Conservation (phyloP, 2,329 filamentous ascomycete genomes). For the Arthrobotrys iridis region DNA sequence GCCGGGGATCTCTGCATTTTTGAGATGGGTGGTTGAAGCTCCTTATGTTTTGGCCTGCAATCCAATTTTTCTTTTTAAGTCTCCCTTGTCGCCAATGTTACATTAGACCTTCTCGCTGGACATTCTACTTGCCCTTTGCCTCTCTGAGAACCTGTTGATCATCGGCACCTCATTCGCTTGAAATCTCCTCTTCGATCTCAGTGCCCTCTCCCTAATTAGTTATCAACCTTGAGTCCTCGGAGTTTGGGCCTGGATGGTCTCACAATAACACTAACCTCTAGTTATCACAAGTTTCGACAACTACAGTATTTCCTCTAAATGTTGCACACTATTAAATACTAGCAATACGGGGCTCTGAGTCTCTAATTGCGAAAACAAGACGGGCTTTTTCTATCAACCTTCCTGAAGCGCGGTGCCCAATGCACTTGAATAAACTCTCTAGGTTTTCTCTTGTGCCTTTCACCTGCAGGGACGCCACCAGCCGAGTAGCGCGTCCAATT, state of each 20-base stretch:
- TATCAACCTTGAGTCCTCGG: too few species aligned
- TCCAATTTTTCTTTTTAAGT: slow-evolving; percentile 42
- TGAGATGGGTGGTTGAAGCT: slow-evolving; percentile 29
- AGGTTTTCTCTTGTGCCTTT: slow-evolving; percentile 13
- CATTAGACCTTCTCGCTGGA: slow-evolving; percentile 44
- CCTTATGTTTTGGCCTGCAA: slow-evolving; percentile 39
- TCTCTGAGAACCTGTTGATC: slow-evolving; percentile 22
- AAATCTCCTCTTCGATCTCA: slow-evolving; percentile 11
- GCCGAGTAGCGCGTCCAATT: slow-evolving; percentile 41
- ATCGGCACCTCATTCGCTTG: slow-evolving; percentile 16
- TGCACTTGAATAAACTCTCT: slow-evolving; percentile 19
- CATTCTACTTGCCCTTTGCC: slow-evolving; percentile 32
- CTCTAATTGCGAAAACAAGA: slow-evolving; percentile 17
- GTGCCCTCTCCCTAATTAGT: slow-evolving; percentile 30
- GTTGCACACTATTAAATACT: slow-evolving; percentile 7
- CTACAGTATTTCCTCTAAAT: slow-evolving; percentile 22
- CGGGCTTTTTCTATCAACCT: not conserved
- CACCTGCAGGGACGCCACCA: slow-evolving; percentile 51
- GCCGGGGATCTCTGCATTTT: slow-evolving; percentile 27
- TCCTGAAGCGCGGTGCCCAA: slow-evolving; percentile 31
- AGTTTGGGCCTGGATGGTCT: not conserved
- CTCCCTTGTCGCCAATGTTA: slow-evolving; percentile 44
- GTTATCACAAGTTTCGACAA: slow-evolving; percentile 7
- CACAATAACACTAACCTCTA: not conserved
- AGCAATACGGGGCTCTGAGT: slow-evolving; percentile 19